phyloP scores from a whole-genome alignment of 345 rosid species.

The Salix arbutifolia region DNA sequence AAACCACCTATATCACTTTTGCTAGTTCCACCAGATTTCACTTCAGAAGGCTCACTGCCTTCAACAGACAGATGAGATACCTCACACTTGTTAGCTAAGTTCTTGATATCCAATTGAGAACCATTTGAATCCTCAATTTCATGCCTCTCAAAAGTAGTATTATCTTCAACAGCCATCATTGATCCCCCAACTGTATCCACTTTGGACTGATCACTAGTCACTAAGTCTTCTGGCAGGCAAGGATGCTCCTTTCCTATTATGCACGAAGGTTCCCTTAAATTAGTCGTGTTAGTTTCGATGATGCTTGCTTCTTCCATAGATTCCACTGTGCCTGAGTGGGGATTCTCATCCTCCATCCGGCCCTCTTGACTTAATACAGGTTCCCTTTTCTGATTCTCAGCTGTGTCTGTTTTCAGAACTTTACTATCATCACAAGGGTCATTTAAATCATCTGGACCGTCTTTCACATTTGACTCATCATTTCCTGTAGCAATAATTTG shows the following conservation, averaged over 20 bases:
- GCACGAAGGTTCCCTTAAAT: conserved; percentile 29
- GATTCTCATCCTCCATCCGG: conserved; percentile 19
- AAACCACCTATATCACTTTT: conserved; percentile 9
- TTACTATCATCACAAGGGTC: conserved; percentile 17
- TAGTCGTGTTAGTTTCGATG: conserved; percentile 10
- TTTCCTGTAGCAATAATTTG: conserved; percentile 20
- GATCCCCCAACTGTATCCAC: conserved; percentile 13
- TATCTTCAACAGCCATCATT: conserved; percentile 11
- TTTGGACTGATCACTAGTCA: conserved; percentile 17
- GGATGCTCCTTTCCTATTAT: conserved; percentile 25
- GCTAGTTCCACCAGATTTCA: conserved; percentile 19
- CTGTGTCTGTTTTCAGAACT: conserved; percentile 19
- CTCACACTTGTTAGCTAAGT: conserved; percentile 20
- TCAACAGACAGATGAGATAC: conserved; percentile 24
- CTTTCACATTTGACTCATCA: conserved; percentile 33
- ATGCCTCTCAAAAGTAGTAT: conserved; percentile 15
- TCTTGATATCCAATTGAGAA: conserved; percentile 19
- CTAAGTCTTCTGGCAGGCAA: conserved; percentile 24
- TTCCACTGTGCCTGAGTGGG: conserved; percentile 16
- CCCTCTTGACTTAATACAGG: conserved; percentile 14
- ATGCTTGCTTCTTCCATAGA: conserved; percentile 26
- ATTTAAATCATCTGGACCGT: conserved; percentile 17
- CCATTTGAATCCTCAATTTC: conserved; percentile 17
- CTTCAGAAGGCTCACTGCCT: conserved; percentile 23
- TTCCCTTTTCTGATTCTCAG: conserved; percentile 14